Conservation (phyloP, 345 rosid genomes). For the Gossypium anomalum region DNA sequence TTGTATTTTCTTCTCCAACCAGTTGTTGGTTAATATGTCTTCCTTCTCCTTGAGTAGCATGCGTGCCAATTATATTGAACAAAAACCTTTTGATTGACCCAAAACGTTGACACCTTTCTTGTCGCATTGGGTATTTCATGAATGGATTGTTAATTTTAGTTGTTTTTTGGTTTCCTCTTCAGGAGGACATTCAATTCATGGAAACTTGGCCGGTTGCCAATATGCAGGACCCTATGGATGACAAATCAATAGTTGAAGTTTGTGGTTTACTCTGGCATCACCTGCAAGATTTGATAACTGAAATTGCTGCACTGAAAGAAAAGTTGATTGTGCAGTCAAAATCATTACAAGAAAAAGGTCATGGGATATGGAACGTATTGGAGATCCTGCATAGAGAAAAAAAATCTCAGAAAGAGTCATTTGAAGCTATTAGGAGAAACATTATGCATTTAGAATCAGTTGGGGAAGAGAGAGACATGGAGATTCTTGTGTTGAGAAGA, state of each 20-base stretch:
- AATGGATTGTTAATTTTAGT: slow-evolving; percentile 8
- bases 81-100: slow-evolving; percentile 1
- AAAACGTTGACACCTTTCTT: background rate
- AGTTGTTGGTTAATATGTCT: background rate
- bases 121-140: slow-evolving; percentile 5
- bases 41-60: background rate
- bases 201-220: slow-evolving; percentile 38
- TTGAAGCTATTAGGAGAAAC: slow-evolving; percentile 43
- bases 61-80: background rate
- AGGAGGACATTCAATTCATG: slow-evolving; percentile 41
- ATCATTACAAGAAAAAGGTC: slow-evolving; percentile 48
- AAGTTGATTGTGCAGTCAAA: slow-evolving; percentile 44
- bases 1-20: background rate
- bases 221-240: slow-evolving; percentile 40
- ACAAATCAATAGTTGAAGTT: slow-evolving; percentile 32
- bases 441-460: slow-evolving; percentile 33
- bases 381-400: slow-evolving; percentile 35
- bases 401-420: slow-evolving; percentile 32
- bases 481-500: slow-evolving; percentile 42
- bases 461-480: slow-evolving; percentile 49
- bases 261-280: slow-evolving; percentile 40
- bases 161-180: slow-evolving; percentile 21
- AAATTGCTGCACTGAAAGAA: slow-evolving; percentile 40
- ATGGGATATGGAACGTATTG: slow-evolving; percentile 36
- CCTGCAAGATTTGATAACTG: slow-evolving; percentile 49